Evolutionary conservation across 805 yeast species (phyloP).

Genomic region (Metschnikowia koreensis): DNA sequence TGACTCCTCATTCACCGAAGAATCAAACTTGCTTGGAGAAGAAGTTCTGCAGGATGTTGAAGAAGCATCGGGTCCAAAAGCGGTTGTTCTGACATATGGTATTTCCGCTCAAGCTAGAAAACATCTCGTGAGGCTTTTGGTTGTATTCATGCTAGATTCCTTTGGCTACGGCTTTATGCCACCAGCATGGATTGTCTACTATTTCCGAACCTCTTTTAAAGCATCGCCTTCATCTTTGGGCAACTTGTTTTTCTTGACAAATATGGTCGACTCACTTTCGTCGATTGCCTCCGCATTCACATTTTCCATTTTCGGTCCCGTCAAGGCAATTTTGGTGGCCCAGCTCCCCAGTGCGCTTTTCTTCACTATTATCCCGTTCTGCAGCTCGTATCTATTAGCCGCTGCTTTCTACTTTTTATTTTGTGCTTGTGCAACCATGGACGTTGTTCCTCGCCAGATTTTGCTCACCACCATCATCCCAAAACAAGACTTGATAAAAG

Average conservation of each 20-base stretch:
- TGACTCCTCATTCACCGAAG: constrained; percentile 4
- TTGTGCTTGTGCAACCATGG: constrained; percentile 69
- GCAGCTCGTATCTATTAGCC: constrained; percentile 40
- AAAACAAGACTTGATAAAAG: constrained; percentile 64
- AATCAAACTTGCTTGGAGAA: constrained; percentile 5
- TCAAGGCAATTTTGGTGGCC: constrained; percentile 66
- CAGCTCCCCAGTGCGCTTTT: constrained; percentile 78
- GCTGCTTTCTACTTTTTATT: constrained; percentile 48
- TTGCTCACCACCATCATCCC: constrained; percentile 66
- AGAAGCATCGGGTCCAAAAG: not conserved
- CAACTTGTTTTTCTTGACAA: constrained; percentile 61
- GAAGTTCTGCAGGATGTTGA: constrained; percentile 3
- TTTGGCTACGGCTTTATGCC: constrained; percentile 89
- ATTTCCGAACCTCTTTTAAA: constrained; percentile 58
- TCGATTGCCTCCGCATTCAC: constrained; percentile 75
- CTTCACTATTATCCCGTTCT: constrained; percentile 41
- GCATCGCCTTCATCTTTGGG: constrained; percentile 63
- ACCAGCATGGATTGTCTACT: constrained; percentile 83
- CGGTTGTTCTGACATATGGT: constrained; percentile 23
- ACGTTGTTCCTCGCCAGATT: constrained; percentile 88
- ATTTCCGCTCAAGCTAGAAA: constrained; percentile 44
- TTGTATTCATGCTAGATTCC: constrained; percentile 79
- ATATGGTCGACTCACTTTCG: constrained; percentile 61
- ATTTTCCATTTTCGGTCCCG: constrained; percentile 71
- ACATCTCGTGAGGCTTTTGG: constrained; percentile 47